Evolutionary conservation across 257 asterid genomes (phyloP), one percentile per base, ranked within the genome.

Genomic region (Lantana camara): DNA sequence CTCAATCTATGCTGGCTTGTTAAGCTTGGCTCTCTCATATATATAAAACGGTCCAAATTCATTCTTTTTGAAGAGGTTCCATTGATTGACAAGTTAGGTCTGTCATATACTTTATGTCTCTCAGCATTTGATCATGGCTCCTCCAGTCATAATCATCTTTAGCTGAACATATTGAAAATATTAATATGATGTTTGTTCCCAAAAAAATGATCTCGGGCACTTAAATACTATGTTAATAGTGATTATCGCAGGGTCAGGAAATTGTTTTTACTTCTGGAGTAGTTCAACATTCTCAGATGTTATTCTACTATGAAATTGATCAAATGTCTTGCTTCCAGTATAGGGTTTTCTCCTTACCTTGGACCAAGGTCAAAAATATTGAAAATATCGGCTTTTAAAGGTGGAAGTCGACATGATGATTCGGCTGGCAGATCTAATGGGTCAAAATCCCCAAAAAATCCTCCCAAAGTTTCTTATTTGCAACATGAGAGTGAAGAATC

Each of bases 331-430:
- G 64, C 68, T 79, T 77, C 58, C 86, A 93, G 99, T 51, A 75
- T 83, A 70, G 79, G 82, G 66, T 64, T 73, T 66, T 79, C 90
- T 60, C 45, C 62, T 57, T 70, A 69, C 68, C 74, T 80, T 75
- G 85, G 89, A 65, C 77, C 87, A 6, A 82, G 74, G 68, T 71
- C 84, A 24, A 83, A 81, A 71, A 34, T 53, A 69, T 75, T 80
- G 65, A 90, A 81, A 78, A 73, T 93, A 74, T 87, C 86, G 4
- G 96, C 95, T 38, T 90, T 90, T 79, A 90, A 83, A 80, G 86
- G 91, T 73, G 76, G 73, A 76, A 74, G 64, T 60, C 91, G 80
- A 48, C 79, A 66, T 70, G 94, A 87, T 72, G 87, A 80, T 66
- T 63, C 86, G 7, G 83, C 83, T 52, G 79, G 83, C 81, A 80